Base-by-base conservation (phyloP, 2,329 filamentous ascomycete species). In the Curvularia spicifera region DNA sequence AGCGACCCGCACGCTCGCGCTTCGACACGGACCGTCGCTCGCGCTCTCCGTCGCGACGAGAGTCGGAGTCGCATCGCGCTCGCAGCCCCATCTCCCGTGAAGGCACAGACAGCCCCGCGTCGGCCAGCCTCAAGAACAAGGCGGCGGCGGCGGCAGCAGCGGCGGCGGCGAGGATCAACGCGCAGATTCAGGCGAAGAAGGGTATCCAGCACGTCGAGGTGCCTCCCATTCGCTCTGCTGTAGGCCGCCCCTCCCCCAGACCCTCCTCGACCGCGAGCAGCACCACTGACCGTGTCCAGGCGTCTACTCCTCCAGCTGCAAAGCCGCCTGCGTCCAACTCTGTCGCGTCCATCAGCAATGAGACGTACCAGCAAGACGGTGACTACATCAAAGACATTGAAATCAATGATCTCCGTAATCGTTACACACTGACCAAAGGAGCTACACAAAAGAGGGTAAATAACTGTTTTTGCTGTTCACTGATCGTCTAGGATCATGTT, bases 381-480 rank as follows among this genome's bases (percentile, higher is more conserved):
- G 95, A 99, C 80, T 98, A 91, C 78, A 98, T 99, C 80, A 95
- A 96, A 79, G 95, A 99, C 75, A 97, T 99, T 74, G 95, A 98
- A 82, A 92, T 99, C 82, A 99, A 99, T 79, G 94, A 98, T 79
- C 81, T 98, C 73, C 90, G 94, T 65, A 99, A 98, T 78, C 91
- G 94, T 71, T 99, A 99, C 79, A 90, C 93, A 78, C 85, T 99
- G 81, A 99, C 94, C 65, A 98, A 97, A 83, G 93, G 93, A 73
- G 91, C 92, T 71, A 97, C 93, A 67, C 95, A 98, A 84, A 96
- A 97, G 87, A 97, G 95, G 94, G 95, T 99, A 97, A 96, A 90
- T 93, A 89, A 90, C 93, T 89, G 66, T 64, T 85, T 86, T 85
- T 85, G 82, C 83, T 79, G 78, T 80, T 81, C 82, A 86, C 88